Base-by-base conservation (phyloP, 2,329 filamentous ascomycete genomes). In the Bimuria novae-zelandiae region DNA sequence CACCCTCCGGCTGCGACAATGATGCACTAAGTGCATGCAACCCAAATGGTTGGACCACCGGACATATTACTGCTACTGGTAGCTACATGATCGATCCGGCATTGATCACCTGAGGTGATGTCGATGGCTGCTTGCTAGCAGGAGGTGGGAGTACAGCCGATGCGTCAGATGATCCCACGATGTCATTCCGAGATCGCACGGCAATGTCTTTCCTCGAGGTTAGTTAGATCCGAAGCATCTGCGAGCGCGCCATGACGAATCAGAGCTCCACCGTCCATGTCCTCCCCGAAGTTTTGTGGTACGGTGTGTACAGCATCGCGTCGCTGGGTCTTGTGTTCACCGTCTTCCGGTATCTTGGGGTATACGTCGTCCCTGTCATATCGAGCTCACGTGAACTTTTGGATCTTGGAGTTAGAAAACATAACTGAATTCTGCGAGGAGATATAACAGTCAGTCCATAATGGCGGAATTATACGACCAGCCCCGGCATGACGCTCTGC, bases 211-310 rank as follows among this genome's bases (percentile, higher is more conserved):
- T n/a, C 39, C 35, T 52, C 37, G 17, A 27, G 19, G 46, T 55
- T 22, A 33, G 40, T 68, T 68, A 71, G 68, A 70, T 71, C 69
- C 68, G 68, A 72, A 60, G 32, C 63, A 70, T 71, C 66, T 61
- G 68, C 68, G 68, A 66, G 45, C 37, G 16, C 35, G 17, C 51
- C 29, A 56, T 54, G 55, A 49, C 52, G 49, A 58, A 55, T 32
- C 27, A 37, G 12, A 51, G 36, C 41, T 33, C 44, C 41, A 33
- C 36, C 36, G 35, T 52, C 33, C 50, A 37, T 21, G n/a, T 25
- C 23, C 16, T 60, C 25, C 29, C 54, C 25, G 60, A 65, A 33
- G 49, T 56, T 41, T 49, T 63, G 21, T 64, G 61, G 62, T 43
- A 60, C 17, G 7, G 60, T 3, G 16, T 61, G 50, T 69, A 65